phyloP scores from a whole-genome alignment of 2,329 filamentous ascomycete species.

The Tympanopsis confertula region DNA sequence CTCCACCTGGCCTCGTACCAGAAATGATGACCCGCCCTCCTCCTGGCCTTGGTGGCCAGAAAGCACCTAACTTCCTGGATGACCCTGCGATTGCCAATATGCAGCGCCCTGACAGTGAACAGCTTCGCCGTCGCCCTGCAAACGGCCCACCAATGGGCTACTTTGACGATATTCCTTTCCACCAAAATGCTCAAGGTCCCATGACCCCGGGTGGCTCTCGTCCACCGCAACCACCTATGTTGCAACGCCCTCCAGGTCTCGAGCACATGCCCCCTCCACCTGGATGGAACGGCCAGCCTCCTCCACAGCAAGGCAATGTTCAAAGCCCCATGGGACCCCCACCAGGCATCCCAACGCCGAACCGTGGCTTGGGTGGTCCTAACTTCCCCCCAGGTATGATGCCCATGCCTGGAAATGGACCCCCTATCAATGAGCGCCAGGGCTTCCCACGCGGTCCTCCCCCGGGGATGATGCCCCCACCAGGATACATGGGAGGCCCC shows the following conservation, averaged over 20 bases:
- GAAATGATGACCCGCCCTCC: constrained; percentile 18
- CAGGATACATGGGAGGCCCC: constrained; percentile 25
- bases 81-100: constrained; percentile 28
- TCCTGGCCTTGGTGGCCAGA: constrained; percentile 19
- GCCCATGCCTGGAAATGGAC: constrained; percentile 18
- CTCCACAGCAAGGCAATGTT: constrained; percentile 17
- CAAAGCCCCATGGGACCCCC: constrained; percentile 20
- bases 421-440: constrained; percentile 20
- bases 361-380: constrained; percentile 18
- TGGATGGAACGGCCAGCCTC: constrained; percentile 21
- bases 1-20: constrained; percentile 19
- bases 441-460: constrained; percentile 23
- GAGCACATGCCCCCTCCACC: constrained; percentile 25
- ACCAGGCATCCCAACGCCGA: constrained; percentile 22
- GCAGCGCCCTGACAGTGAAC: constrained; percentile 19
- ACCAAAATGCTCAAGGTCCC: constrained; percentile 13
- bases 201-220: constrained; percentile 20
- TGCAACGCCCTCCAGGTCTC: constrained; percentile 29
- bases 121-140: constrained; percentile 19
- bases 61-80: constrained; percentile 23
- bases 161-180: constrained; percentile 25
- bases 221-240: constrained; percentile 20
- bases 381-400: constrained; percentile 20
- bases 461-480: constrained; percentile 29
- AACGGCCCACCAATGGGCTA: constrained; percentile 23